A percentile compares a stretch with the other conserved stretches of the same genome.
Evolutionary conservation across 495 filamentous ascomycete genomes (phyloP).

Genomic region (Rhypophila decipiens): DNA sequence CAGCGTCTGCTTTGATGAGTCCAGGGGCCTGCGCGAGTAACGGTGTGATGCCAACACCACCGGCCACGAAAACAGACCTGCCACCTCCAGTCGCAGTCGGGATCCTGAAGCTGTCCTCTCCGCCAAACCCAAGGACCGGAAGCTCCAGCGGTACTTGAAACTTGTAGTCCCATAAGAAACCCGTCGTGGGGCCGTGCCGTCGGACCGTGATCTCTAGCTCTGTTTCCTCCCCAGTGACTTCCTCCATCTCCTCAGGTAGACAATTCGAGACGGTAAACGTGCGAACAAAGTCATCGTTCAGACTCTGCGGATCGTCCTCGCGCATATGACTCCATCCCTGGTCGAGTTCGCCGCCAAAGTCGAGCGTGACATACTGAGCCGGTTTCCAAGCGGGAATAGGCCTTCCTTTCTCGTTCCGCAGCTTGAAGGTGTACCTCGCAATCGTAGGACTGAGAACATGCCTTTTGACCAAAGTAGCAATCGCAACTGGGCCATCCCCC

Average conservation of each 20-base stretch:
- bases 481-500: conserved; percentile 10
- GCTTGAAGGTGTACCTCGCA: conserved; percentile 54
- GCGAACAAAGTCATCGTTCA: conserved; percentile 78
- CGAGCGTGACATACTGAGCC: conserved; percentile 70
- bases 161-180: conserved; percentile 54
- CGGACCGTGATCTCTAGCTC: conserved; percentile 68
- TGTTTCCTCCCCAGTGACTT: conserved; percentile 5
- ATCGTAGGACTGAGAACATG: conserved; percentile 58
- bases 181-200: conserved; percentile 60
- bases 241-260: conserved; percentile 6
- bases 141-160: conserved; percentile 51
- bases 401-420: conserved; percentile 23
- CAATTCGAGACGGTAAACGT: conserved; percentile 74
- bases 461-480: conserved; percentile 48
- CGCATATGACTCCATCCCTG: conserved; percentile 75
- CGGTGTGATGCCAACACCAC: conserved; percentile 77
- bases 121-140: conserved; percentile 65
- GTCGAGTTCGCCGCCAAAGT: conserved; percentile 60
- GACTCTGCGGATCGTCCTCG: conserved; percentile 64
- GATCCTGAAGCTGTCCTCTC: conserved; percentile 40
- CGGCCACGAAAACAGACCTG: conserved; percentile 57
- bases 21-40: conserved; percentile 55
- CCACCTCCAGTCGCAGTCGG: background rate
- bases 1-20: conserved; percentile 21
- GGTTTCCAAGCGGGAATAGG: conserved; percentile 43